Evolutionary conservation across 306 rosid species (phyloP).

Genomic region (Cajanus cajan): DNA sequence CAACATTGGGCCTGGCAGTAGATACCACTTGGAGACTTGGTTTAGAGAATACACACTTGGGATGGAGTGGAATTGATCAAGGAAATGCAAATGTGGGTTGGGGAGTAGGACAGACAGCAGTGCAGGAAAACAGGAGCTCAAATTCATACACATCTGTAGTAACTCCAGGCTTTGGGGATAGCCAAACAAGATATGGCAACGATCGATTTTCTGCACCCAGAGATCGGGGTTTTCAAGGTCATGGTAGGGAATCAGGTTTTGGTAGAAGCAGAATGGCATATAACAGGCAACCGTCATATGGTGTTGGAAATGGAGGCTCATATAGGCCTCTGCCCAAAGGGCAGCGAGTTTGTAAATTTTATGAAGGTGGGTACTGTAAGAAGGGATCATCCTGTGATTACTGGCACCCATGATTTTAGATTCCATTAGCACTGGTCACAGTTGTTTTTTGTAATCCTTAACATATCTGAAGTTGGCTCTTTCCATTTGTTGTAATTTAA

Average conservation of each 20-base stretch:
- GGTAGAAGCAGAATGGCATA: slow-evolving; percentile 53
- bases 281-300: slow-evolving; percentile 57
- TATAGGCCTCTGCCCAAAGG: slow-evolving; percentile 61
- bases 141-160: slow-evolving; percentile 39
- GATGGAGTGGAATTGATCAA: slow-evolving; percentile 51
- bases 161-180: slow-evolving; percentile 42
- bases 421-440: slow-evolving; percentile 37
- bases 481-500: slow-evolving; percentile 68
- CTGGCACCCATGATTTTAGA: slow-evolving; percentile 75
- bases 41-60: slow-evolving; percentile 47
- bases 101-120: slow-evolving; percentile 47
- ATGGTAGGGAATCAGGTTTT: slow-evolving; percentile 52
- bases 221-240: slow-evolving; percentile 54
- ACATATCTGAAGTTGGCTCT: slow-evolving; percentile 46
- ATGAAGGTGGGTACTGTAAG: slow-evolving; percentile 75
- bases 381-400: slow-evolving; percentile 73
- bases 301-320: slow-evolving; percentile 57
- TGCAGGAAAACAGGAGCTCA: slow-evolving; percentile 49
- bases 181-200: slow-evolving; percentile 61
- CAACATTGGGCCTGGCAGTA: slow-evolving; percentile 49
- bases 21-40: slow-evolving; percentile 64
- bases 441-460: slow-evolving; percentile 58
- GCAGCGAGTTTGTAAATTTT: slow-evolving; percentile 87
- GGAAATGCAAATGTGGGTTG: slow-evolving; percentile 46
- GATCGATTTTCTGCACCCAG: slow-evolving; percentile 54